Percentiles rank a stretch among this genome's conserved stretches.
phyloP scores from a whole-genome alignment of 2,329 filamentous ascomycete species.

The Seiridium unicorne region DNA sequence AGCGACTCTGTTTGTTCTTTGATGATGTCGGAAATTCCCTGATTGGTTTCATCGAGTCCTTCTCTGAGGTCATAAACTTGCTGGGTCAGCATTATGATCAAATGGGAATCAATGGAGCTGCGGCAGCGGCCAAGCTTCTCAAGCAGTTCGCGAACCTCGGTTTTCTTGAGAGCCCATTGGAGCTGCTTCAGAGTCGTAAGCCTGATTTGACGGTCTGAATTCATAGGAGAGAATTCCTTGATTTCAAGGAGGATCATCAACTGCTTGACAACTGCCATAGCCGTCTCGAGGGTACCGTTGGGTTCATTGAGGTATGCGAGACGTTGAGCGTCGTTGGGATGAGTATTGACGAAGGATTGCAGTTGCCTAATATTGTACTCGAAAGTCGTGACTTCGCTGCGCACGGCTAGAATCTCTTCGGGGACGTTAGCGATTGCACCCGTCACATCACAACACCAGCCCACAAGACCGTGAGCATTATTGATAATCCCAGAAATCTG shows the following conservation, averaged over 20 bases:
- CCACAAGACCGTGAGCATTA: not conserved
- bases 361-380: not conserved
- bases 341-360: not conserved
- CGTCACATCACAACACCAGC: not conserved
- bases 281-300: not conserved
- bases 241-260: not conserved
- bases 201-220: not conserved
- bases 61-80: not conserved
- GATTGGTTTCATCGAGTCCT: not conserved
- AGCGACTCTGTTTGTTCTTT: not conserved
- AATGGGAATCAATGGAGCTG: not conserved
- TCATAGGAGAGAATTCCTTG: not conserved
- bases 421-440: not conserved
- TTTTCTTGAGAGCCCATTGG: not conserved
- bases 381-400: not conserved
- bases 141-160: not conserved
- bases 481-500: not conserved
- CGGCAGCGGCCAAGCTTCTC: not conserved
- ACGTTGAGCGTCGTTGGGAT: not conserved
- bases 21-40: not conserved
- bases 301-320: not conserved
- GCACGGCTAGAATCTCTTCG: not conserved
- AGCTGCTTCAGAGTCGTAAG: not conserved
- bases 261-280: not conserved
- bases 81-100: not conserved